phyloP scores from a whole-genome alignment of 2,329 filamentous ascomycete species.

The Paracorniculantispora psalliotae region DNA sequence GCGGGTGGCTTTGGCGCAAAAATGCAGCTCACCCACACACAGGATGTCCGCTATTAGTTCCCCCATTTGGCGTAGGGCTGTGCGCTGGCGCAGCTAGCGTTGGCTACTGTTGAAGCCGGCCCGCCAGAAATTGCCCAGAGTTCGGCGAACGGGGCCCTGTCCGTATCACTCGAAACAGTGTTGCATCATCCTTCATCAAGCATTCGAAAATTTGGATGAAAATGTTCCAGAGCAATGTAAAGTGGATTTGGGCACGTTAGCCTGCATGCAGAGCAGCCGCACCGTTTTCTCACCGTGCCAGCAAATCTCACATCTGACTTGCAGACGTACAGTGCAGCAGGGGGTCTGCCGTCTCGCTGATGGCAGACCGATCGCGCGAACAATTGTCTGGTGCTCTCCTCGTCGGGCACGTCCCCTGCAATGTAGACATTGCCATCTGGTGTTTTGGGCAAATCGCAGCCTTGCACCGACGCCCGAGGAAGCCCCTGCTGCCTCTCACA shows the following conservation, averaged over 20 bases:
- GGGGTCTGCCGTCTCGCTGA: not conserved
- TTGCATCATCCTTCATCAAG: not conserved
- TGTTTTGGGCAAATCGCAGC: not conserved
- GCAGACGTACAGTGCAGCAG: not conserved
- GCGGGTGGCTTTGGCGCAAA: not conserved
- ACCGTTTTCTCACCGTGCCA: not conserved
- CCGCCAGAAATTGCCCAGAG: not conserved
- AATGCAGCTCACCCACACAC: not conserved
- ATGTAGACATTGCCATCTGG: not conserved
- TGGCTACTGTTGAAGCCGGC: not conserved
- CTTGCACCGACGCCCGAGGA: not conserved
- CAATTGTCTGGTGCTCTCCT: not conserved
- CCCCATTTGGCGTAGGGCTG: slow-evolving; percentile 1
- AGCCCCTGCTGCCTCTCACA: too few species aligned
- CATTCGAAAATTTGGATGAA: not conserved
- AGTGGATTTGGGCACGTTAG: not conserved
- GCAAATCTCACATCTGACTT: slow-evolving; percentile 1
- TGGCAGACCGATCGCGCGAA: not conserved
- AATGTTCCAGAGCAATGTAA: not conserved
- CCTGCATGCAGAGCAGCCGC: not conserved
- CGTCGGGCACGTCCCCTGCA: not conserved
- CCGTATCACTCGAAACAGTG: not conserved
- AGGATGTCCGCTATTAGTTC: not conserved
- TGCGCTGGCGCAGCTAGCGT: not conserved
- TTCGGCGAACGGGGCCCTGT: not conserved